Base-by-base conservation (phyloP, 2,329 filamentous ascomycete species). In the Sclerotiophoma versabilis region DNA sequence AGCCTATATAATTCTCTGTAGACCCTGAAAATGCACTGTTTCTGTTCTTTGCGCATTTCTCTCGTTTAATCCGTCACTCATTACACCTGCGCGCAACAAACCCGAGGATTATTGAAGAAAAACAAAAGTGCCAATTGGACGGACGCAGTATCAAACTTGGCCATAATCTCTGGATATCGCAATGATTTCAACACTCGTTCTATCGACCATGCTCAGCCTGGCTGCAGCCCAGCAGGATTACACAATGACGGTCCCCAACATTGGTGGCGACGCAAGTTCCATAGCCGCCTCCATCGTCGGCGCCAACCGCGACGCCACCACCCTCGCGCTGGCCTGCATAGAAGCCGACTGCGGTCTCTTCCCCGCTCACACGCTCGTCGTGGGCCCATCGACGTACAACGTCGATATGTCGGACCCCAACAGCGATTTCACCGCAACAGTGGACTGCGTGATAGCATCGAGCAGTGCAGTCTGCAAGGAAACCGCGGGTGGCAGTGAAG, bases 391-490 rank as follows among this genome's bases (percentile, higher is more conserved):
- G 19, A 64, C 57, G 10, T 66, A 56, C 38, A 51, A 60, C 17
- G 45, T 66, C 19, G 57, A 65, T 25, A 59, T 61, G 57, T 57
- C 55, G 2, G 59, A 61, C n/a, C 60, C 59, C 34, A 57, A 42
- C 29, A 49, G 37, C 48, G 41, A 57, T 41, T 69, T 69, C 52
- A 66, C 63, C 9, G 49, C 54, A 14, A 68, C 58, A 11, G 52
- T 54, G 38, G 60, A 64, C 38, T 70, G 68, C 41, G 45, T 45
- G 2, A 17, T 68, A 7, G 50, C 47, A 3, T 30, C 55, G 7
- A 54, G 27, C 17, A 55, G 34, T 15, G 62, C 60, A 2, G 50
- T 66, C 14, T 72, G 69, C 60, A 60, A 50, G 37, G 58, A 67
- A 34, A 63, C 44, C 11, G 60, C 57, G 8, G 58, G 60, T 20